A percentile compares a stretch with the other conserved stretches of the same genome.
These are phyloP conservation scores for Trichoderma polysporum DNA, from an alignment of 2,329 filamentous ascomycete genomes.

Conservation along the genomic window DNA sequence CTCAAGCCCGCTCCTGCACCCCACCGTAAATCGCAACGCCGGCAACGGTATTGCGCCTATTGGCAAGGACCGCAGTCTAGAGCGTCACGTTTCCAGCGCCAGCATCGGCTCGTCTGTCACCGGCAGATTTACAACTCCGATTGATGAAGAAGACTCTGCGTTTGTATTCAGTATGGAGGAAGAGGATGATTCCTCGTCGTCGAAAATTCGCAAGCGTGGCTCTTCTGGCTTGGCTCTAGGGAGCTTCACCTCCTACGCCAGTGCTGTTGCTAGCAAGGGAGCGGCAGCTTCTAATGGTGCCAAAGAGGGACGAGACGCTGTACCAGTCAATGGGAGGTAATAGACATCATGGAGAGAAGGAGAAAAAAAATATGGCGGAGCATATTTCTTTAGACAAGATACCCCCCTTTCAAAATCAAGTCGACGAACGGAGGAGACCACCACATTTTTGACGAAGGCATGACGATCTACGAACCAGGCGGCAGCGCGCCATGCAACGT, in stretches of 20 bases:
- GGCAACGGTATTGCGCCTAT: conserved; percentile 42
- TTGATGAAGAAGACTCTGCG: conserved; percentile 63
- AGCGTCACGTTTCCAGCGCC: conserved; percentile 60
- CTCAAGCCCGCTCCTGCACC: conserved; percentile 52
- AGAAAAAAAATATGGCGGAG: conserved; percentile 4
- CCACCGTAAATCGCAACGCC: conserved; percentile 44
- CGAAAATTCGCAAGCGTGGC: conserved; percentile 48
- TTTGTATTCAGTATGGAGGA: conserved; percentile 68
- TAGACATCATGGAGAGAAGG: background rate
- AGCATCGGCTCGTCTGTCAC: conserved; percentile 56
- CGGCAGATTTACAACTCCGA: conserved; percentile 62
- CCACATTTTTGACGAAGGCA: conserved; percentile 13
- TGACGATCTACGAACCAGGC: conserved; percentile 21
- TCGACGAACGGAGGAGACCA: conserved; percentile 9
- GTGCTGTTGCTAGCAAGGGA: conserved; percentile 33
- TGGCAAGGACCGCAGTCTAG: conserved; percentile 45
- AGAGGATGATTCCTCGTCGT: conserved; percentile 52
- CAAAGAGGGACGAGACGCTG: conserved; percentile 33
- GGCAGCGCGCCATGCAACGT: conserved; percentile 3
- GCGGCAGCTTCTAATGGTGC: conserved; percentile 26
- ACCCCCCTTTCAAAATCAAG: conserved; percentile 11
- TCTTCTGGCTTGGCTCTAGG: conserved; percentile 45
- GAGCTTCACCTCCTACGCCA: conserved; percentile 43
- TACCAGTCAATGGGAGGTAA: conserved; percentile 36
- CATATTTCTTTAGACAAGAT: conserved; percentile 17